Conservation (phyloP, 116 monocot species). For the Dioscorea cayenensis region DNA sequence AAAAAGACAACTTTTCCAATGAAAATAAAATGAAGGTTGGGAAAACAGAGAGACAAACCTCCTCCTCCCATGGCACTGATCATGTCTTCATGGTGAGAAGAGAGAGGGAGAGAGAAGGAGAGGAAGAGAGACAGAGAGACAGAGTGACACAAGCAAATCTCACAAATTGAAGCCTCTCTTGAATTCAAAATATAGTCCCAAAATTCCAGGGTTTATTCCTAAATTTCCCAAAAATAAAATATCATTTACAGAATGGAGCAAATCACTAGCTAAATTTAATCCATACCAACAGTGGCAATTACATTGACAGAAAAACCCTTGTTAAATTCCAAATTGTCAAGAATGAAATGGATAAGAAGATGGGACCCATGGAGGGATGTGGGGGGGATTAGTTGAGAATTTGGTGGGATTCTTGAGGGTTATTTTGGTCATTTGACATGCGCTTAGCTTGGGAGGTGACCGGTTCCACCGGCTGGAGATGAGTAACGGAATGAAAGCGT, state of each 20-base stretch:
- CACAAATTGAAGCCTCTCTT: not conserved
- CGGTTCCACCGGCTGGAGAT: constrained; percentile 2
- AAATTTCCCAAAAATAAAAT: not conserved
- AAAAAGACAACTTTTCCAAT: not conserved
- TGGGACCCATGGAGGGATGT: too few relatives aligned
- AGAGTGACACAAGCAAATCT: not conserved
- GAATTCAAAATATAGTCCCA: not conserved
- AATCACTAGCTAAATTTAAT: not conserved
- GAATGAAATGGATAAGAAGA: not conserved
- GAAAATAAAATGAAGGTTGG: not conserved
- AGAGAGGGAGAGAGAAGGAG: not conserved
- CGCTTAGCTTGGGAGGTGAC: not conserved
- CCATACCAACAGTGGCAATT: not conserved
- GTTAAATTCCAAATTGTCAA: not conserved
- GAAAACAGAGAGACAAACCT: not conserved
- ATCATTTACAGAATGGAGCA: not conserved
- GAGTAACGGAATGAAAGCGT: not conserved
- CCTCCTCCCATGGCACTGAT: constrained; percentile 7
- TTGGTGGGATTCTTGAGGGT: not conserved
- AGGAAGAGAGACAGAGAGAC: not conserved
- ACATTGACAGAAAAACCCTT: not conserved
- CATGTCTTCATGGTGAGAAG: constrained; percentile 1
- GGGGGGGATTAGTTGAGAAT: too few relatives aligned
- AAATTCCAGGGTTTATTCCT: not conserved
- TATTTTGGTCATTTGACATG: too few relatives aligned